Base-by-base conservation (phyloP, 192 early-diverging fungal species). In the Gonapodya prolifera region DNA sequence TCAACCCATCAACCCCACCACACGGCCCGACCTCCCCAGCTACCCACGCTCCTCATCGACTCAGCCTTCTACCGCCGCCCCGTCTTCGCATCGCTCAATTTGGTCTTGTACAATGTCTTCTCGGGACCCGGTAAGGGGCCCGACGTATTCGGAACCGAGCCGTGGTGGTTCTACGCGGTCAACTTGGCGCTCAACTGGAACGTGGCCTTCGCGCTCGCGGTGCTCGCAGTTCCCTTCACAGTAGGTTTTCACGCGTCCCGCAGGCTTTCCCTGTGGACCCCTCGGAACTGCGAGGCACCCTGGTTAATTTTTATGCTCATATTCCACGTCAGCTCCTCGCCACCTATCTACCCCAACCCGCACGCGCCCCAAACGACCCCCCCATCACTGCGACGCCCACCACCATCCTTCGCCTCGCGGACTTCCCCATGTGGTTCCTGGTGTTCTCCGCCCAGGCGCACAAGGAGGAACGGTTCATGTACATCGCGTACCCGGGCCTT, bases 401-500 rank as follows among this genome's bases (percentile, higher is more conserved):
- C 69, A 34, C 31, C 30, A 0, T 78, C 1, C 18, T 61, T 17
- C 35, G 33, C n/a, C 81, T 94, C 0, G 34, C 82, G 69, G 92
- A 91, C 2, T 91, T 96, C 32, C 91, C 92, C 69, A 36, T 94
- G 18, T 91, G 89, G 89, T 84, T 98, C 33, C 71, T 78, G 0
- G 89, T 93, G 31, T 96, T 99, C 76, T 91, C 90, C 0, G 30
- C 86, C 13, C 95, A 96, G 82, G 90, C 95, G n/a, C 97, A 99
- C 85, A 99, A 99, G 83, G 97, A 99, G 79, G 97, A 99, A 77
- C 88, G 97, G 1, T 99, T 99, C 78, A 78, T 99, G 78, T 96
- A 86, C 82, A 91, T 98, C 28, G 91, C 91, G 0, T 99, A 97
- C 80, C 97, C 97, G 35, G 78, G 93, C 36, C 81, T 99, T 33